These are phyloP conservation scores for Angophora floribunda DNA, from an alignment of 345 rosid species.

Conservation along the genomic window DNA sequence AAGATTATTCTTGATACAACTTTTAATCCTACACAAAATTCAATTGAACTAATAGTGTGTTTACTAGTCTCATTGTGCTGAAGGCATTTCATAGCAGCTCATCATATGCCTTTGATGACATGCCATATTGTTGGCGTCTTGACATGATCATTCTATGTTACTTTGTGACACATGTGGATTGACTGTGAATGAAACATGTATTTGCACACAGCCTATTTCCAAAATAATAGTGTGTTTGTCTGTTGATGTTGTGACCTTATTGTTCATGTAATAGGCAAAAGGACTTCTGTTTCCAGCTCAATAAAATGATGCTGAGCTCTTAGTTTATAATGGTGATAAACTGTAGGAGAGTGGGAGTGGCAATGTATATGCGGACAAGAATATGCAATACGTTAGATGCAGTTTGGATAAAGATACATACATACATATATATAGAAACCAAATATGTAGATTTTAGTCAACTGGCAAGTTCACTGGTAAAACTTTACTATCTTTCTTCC, in stretches of 20 bases:
- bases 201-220: neutral
- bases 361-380: neutral
- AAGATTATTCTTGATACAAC: neutral
- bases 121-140: neutral
- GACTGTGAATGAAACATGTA: neutral
- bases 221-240: neutral
- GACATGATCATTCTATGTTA: neutral
- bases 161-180: neutral
- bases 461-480: neutral
- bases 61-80: neutral
- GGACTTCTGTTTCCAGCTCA: neutral
- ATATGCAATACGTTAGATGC: neutral
- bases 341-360: neutral
- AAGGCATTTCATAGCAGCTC: neutral
- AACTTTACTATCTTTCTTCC: neutral
- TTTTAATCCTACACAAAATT: neutral
- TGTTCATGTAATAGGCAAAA: neutral
- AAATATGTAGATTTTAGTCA: neutral
- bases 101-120: neutral
- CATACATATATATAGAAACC: too few species aligned
- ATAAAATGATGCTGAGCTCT: neutral
- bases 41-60: neutral
- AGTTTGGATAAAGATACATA: neutral
- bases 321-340: neutral
- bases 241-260: neutral